A percentile compares a stretch with the other conserved stretches of the same genome.
These are phyloP conservation scores for Coniochaeta pulveracea DNA, from an alignment of 2,329 filamentous ascomycete species.

Conservation along the genomic window DNA sequence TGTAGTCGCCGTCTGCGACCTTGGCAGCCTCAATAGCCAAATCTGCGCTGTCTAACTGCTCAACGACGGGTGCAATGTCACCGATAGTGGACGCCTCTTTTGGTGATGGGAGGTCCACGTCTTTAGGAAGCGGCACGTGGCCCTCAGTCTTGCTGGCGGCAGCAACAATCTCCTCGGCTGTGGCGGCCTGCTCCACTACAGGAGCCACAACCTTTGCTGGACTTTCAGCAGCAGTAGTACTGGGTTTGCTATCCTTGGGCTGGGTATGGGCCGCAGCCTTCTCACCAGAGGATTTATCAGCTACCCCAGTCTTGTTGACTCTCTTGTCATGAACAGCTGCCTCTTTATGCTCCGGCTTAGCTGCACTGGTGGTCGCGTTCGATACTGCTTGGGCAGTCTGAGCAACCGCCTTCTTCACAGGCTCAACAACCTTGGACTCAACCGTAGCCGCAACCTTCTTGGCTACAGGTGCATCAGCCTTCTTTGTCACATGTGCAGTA, in stretches of 20 bases:
- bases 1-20: neutral
- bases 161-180: constrained; percentile 11
- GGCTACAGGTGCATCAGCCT: too few species aligned
- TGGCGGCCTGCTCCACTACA: constrained; percentile 12
- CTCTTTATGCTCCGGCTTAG: constrained; percentile 1
- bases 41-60: neutral
- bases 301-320: too few species aligned
- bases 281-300: too few species aligned
- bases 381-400: neutral
- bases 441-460: neutral
- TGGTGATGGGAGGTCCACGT: too few species aligned
- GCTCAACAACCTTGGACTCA: neutral
- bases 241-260: constrained; percentile 7
- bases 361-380: too few species aligned
- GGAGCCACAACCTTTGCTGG: constrained; percentile 10
- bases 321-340: neutral
- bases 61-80: constrained; percentile 4
- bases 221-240: constrained; percentile 2
- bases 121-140: constrained; percentile 5
- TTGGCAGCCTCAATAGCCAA: neutral
- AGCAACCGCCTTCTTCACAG: neutral
- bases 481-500: neutral
- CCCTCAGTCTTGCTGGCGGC: constrained; percentile 10
- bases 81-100: constrained; percentile 5
- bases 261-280: constrained; percentile 5